Percentiles rank a stretch among this genome's conserved stretches.
Conservation (phyloP, 805 yeast species). For the Wickerhamiella spandovensis region DNA sequence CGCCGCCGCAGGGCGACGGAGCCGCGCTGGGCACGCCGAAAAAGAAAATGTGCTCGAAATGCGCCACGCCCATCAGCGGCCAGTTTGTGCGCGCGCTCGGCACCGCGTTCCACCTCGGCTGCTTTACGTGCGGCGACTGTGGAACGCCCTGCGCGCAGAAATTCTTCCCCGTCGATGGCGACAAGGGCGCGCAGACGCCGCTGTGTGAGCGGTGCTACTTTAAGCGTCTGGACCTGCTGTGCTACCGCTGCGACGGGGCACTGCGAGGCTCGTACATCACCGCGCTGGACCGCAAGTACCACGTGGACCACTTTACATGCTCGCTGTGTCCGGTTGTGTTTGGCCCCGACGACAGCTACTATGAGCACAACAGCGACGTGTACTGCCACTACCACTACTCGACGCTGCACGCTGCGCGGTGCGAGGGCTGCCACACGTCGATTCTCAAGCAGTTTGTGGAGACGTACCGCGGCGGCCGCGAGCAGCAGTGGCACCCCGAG, state of each 20-base stretch:
- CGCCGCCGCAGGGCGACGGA: background rate
- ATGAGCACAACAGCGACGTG: constrained; percentile 69
- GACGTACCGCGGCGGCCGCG: constrained; percentile 75
- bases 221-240: constrained; percentile 69
- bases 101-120: constrained; percentile 68
- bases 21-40: background rate
- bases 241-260: constrained; percentile 73
- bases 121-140: constrained; percentile 81
- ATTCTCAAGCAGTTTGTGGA: constrained; percentile 92
- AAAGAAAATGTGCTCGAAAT: constrained; percentile 32
- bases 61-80: constrained; percentile 44
- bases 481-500: constrained; percentile 98
- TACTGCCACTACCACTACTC: constrained; percentile 91
- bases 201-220: constrained; percentile 91
- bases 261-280: constrained; percentile 87
- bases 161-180: constrained; percentile 70
- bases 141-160: constrained; percentile 67
- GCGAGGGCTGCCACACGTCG: constrained; percentile 88
- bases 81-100: constrained; percentile 79
- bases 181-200: constrained; percentile 26
- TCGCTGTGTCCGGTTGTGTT: constrained; percentile 73
- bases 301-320: constrained; percentile 91
- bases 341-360: constrained; percentile 83
- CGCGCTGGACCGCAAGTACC: constrained; percentile 83
- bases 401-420: constrained; percentile 68